A percentile compares a stretch with the other conserved stretches of the same genome.
phyloP scores from a whole-genome alignment of 192 early-diverging fungal genomes.

The Gigaspora rosea region DNA sequence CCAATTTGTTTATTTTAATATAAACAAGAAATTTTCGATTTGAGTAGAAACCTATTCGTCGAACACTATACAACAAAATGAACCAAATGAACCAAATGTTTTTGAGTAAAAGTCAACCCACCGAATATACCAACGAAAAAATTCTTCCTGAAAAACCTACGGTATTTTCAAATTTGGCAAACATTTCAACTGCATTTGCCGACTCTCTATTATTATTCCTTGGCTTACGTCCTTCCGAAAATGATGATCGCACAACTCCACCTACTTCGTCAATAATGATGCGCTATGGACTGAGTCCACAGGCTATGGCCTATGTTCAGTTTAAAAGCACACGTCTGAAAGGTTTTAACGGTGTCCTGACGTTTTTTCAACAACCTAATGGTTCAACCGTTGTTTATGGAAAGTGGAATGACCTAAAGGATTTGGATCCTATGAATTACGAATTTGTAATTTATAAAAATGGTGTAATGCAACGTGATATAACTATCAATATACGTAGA shows the following conservation, averaged over 20 bases:
- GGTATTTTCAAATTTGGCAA: no score
- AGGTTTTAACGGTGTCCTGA: not conserved
- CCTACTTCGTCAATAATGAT: not conserved
- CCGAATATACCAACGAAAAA: no score
- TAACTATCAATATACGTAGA: conserved; percentile 4
- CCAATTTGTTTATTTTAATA: no score
- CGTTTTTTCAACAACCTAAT: not conserved
- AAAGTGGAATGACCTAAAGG: not conserved
- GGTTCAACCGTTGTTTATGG: conserved; percentile 10
- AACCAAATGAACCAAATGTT: no score
- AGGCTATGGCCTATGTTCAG: not conserved
- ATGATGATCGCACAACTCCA: not conserved
- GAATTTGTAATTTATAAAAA: conserved; percentile 25
- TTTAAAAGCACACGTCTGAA: not conserved
- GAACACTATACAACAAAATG: no score
- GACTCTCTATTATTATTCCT: not conserved
- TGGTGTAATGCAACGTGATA: not conserved
- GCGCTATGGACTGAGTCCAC: not conserved
- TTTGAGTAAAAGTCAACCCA: no score
- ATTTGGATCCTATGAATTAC: conserved; percentile 11
- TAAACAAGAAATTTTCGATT: no score
- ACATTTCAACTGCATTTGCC: not conserved
- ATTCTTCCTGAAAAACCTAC: no score
- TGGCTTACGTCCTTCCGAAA: not conserved
- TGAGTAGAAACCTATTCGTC: no score